These are phyloP conservation scores for Buddleja alternifolia DNA, from an alignment of 257 asterid species.

Conservation along the genomic window DNA sequence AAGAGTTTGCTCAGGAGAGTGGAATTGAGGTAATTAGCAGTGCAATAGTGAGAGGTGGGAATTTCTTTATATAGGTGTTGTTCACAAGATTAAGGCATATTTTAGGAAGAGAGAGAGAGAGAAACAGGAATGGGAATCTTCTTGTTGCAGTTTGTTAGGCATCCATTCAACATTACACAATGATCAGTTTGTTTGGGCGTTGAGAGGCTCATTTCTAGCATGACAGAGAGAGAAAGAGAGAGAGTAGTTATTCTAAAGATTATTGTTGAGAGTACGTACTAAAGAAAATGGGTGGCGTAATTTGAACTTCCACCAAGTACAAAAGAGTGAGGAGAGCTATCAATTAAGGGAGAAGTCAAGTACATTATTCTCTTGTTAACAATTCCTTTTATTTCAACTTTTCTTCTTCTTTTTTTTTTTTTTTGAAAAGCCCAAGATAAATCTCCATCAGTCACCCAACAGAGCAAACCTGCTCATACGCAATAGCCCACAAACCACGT, in stretches of 20 bases:
- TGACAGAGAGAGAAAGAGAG: constrained; percentile 41
- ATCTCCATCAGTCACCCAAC: too few relatives aligned
- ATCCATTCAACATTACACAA: constrained; percentile 42
- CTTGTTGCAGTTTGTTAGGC: constrained; percentile 83
- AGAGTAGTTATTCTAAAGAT: neutral
- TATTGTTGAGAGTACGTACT: neutral
- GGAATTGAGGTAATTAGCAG: neutral
- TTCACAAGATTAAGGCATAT: constrained; percentile 45
- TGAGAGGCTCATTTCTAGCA: constrained; percentile 58
- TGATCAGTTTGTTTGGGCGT: constrained; percentile 48
- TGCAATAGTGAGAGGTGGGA: constrained; percentile 17
- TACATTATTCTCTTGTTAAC: constrained; percentile 30
- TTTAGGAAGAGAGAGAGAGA: constrained; percentile 21
- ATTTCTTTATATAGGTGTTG: constrained; percentile 39
- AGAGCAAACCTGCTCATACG: too few relatives aligned
- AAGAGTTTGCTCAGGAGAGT: too few relatives aligned
- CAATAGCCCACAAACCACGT: too few relatives aligned
- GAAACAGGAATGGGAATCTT: constrained; percentile 53
- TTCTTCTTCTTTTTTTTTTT: too few relatives aligned
- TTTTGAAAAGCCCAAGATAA: too few relatives aligned
- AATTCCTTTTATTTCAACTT: too few relatives aligned
- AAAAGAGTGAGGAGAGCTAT: constrained; percentile 20
- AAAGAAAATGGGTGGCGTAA: too few relatives aligned
- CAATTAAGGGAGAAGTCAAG: too few relatives aligned
- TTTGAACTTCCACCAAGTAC: neutral